phyloP scores from a whole-genome alignment of 345 rosid species.

The Camelina sativa region DNA sequence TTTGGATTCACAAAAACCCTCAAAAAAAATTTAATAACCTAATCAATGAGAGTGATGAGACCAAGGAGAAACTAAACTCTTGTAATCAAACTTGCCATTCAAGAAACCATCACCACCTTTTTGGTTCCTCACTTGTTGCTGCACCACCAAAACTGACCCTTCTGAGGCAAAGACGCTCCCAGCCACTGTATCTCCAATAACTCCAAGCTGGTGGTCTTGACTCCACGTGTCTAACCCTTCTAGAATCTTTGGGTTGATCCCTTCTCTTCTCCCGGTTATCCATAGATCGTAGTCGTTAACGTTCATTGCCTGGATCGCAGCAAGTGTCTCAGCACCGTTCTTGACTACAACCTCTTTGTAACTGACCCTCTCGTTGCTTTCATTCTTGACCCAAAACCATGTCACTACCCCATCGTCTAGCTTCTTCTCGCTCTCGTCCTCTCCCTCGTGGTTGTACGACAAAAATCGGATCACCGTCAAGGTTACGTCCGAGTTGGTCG shows the following conservation, averaged over 20 bases:
- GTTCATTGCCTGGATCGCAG: slow-evolving; percentile 64
- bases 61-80: slow-evolving; percentile 32
- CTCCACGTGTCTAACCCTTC: slow-evolving; percentile 71
- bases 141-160: slow-evolving; percentile 70
- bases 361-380: slow-evolving; percentile 53
- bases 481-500: slow-evolving; percentile 47
- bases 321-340: slow-evolving; percentile 67
- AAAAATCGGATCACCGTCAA: slow-evolving; percentile 63
- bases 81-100: slow-evolving; percentile 42
- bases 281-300: slow-evolving; percentile 57
- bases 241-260: slow-evolving; percentile 60
- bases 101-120: slow-evolving; percentile 44
- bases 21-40: background rate
- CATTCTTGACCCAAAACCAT: slow-evolving; percentile 80
- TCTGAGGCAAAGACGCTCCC: slow-evolving; percentile 53
- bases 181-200: slow-evolving; percentile 64
- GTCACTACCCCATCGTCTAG: slow-evolving; percentile 76
- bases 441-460: slow-evolving; percentile 54
- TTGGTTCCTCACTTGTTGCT: slow-evolving; percentile 60
- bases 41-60: slow-evolving; percentile 7
- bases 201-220: slow-evolving; percentile 58
- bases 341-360: slow-evolving; percentile 66
- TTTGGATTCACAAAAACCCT: background rate
- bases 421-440: slow-evolving; percentile 69
- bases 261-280: slow-evolving; percentile 75